These are phyloP conservation scores for Parathielavia hyrcaniae DNA, from an alignment of 495 filamentous ascomycete species.

Conservation along the genomic window DNA sequence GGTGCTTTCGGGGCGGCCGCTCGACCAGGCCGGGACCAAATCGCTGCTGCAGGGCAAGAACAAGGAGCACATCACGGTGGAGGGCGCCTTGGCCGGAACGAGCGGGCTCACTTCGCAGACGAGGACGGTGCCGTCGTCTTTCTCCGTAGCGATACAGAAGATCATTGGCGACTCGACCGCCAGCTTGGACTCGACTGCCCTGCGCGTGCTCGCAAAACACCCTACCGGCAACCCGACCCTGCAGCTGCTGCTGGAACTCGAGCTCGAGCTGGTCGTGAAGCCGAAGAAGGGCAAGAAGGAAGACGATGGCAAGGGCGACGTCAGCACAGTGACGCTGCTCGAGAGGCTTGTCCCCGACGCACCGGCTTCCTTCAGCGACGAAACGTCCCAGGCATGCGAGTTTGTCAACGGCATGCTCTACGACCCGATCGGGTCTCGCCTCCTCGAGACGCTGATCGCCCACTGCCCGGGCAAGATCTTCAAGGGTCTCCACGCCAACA, in stretches of 20 bases:
- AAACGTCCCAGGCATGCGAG: conserved; percentile 38
- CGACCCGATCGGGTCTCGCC: conserved; percentile 77
- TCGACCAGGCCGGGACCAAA: conserved; percentile 56
- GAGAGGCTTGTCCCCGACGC: conserved; percentile 42
- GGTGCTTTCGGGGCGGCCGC: conserved; percentile 74
- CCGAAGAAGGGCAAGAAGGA: conserved; percentile 44
- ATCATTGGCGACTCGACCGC: conserved; percentile 68
- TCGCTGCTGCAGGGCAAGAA: conserved; percentile 77
- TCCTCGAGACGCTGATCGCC: conserved; percentile 77
- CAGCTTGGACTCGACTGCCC: conserved; percentile 61
- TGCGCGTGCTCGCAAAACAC: conserved; percentile 77
- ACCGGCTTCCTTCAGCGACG: conserved; percentile 40
- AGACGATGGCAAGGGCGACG: conserved; percentile 20
- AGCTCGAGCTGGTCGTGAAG: conserved; percentile 63
- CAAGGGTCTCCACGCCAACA: conserved; percentile 69
- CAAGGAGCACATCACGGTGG: conserved; percentile 70
- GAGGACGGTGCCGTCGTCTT: conserved; percentile 68
- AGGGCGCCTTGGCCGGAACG: conserved; percentile 31
- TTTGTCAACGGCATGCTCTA: conserved; percentile 86
- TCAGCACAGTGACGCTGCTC: conserved; percentile 25
- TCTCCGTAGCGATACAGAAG: conserved; percentile 66
- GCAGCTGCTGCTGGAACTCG: conserved; percentile 78
- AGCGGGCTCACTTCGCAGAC: conserved; percentile 32
- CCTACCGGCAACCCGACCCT: conserved; percentile 83
- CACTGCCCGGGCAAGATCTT: conserved; percentile 80